Conservation (phyloP, 179 eudicot genomes). For the Spergularia azorica region DNA sequence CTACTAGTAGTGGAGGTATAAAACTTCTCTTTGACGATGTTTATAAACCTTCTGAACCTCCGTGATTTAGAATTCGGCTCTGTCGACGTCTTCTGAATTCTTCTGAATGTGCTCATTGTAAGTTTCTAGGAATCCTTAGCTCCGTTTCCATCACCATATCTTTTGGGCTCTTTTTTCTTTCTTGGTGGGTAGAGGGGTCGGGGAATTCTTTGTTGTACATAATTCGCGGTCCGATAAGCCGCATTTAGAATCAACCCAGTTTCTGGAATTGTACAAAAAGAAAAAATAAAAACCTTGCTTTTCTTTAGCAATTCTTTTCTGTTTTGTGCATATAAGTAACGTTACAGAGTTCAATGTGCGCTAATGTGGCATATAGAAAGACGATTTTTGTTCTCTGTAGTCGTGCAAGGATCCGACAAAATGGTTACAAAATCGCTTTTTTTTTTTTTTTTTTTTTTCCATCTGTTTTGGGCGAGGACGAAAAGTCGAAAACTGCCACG, state of each 20-base stretch:
- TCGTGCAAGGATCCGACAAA: too few relatives aligned
- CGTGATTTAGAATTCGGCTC: conserved; percentile 20
- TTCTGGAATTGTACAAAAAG: conserved; percentile 19
- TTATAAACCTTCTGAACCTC: conserved; percentile 41
- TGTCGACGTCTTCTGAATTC: conserved; percentile 20
- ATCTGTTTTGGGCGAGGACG: too few relatives aligned
- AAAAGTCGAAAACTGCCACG: too few relatives aligned
- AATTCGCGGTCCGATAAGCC: conserved; percentile 26
- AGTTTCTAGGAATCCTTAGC: conserved; percentile 1
- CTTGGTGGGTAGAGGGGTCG: conserved; percentile 2
- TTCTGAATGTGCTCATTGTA: conserved; percentile 29
- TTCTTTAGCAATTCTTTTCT: too few relatives aligned
- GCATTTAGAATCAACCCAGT: conserved; percentile 18
- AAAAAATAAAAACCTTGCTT: too few relatives aligned
- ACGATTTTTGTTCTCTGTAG: too few relatives aligned
- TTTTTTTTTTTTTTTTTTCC: too few relatives aligned
- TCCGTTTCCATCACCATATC: conserved; percentile 19
- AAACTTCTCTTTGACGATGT: conserved; percentile 83
- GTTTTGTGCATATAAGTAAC: too few relatives aligned
- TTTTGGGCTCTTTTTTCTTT: conserved; percentile 21
- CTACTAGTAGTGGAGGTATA: conserved; percentile 52
- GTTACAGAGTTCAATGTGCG: too few relatives aligned
- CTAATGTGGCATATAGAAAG: too few relatives aligned
- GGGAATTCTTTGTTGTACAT: conserved; percentile 54
- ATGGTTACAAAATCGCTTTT: too few relatives aligned